Evolutionary conservation across 208 protist genomes (phyloP), one percentile per base, ranked within the genome.

Genomic region (Crithidia bombi): DNA sequence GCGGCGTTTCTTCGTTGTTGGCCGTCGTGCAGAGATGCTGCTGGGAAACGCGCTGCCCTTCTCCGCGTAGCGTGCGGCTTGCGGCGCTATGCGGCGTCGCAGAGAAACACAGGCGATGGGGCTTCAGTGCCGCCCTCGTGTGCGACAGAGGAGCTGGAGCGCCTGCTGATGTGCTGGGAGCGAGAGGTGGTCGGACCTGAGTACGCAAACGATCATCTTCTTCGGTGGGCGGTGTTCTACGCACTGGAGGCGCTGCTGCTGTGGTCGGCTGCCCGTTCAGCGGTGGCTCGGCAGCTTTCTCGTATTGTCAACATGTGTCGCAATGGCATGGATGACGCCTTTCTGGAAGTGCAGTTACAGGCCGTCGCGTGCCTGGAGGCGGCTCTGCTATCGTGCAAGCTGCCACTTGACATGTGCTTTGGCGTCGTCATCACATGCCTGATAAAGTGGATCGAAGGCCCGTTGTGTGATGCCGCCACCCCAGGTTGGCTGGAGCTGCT

Each of bases 271-370:
- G 58, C 86, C 38, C 63, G 58, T 2, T 35, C 61, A 3, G 50
- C 65, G 26, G 58, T 88, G 38, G 64, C 63, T 35, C 73, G 76
- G 17, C 73, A 69, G 46, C 69, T 91, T n/a, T 66, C 64, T 26
- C 73, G 72, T 23, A 19, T 93, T 17, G 26, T 96, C 23, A 25
- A 33, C 7, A 51, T 83, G 21, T 81, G 78, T 41, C 80, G 85
- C 21, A 19, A 32, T 28, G 86, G 88, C n/a, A 55, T 93, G 12
- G 91, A 96, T 61, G 91, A 96, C 65, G 71, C 75, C 2, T 96
- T 96, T 65, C 32, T 79, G 23, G 88, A 92, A 69, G 88, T 94
- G 35, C 86, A 82, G 56, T 66, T 84, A 32, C 81, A 81, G 49
- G 86, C 88, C 1, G 69, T 78, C 10, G 25, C 62, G 23, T 47